These are phyloP conservation scores for Inosperma sp. DNA, from an alignment of 768 basidiomycete genomes.

Conservation along the genomic window DNA sequence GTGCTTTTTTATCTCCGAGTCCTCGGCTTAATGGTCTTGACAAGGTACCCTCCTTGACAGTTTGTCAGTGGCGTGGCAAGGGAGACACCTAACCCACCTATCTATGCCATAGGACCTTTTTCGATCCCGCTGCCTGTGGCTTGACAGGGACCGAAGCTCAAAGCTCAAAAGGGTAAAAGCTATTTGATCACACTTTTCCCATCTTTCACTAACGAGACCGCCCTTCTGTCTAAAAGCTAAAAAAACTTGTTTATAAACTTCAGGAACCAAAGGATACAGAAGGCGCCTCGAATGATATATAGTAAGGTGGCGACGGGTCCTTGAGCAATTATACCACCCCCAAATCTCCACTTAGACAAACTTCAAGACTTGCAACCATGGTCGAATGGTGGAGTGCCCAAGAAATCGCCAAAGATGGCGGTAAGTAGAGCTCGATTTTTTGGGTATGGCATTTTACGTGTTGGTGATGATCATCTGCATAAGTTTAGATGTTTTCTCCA, in stretches of 20 bases:
- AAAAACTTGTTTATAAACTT: constrained; percentile 6
- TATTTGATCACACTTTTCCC: neutral
- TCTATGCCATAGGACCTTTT: neutral
- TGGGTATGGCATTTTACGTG: too few species aligned
- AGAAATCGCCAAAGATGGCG: constrained; percentile 41
- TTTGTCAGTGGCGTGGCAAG: too few species aligned
- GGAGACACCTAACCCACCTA: too few species aligned
- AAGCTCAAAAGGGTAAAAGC: constrained; percentile 1
- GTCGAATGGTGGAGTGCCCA: constrained; percentile 46
- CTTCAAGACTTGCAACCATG: constrained; percentile 33
- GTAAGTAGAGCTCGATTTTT: constrained; percentile 28
- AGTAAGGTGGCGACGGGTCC: neutral
- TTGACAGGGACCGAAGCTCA: neutral
- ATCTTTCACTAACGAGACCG: neutral
- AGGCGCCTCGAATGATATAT: neutral
- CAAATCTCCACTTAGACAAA: neutral
- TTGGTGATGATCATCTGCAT: too few species aligned
- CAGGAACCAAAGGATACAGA: neutral
- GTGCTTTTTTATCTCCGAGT: too few species aligned
- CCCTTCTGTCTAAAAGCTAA: constrained; percentile 1
- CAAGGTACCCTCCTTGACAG: too few species aligned
- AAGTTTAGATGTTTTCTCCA: constrained; percentile 51
- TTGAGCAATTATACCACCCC: neutral
- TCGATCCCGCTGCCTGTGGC: neutral
- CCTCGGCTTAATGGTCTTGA: too few species aligned